phyloP scores from a whole-genome alignment of 2,329 filamentous ascomycete species.

The Macrophomina pseudophaseolina region DNA sequence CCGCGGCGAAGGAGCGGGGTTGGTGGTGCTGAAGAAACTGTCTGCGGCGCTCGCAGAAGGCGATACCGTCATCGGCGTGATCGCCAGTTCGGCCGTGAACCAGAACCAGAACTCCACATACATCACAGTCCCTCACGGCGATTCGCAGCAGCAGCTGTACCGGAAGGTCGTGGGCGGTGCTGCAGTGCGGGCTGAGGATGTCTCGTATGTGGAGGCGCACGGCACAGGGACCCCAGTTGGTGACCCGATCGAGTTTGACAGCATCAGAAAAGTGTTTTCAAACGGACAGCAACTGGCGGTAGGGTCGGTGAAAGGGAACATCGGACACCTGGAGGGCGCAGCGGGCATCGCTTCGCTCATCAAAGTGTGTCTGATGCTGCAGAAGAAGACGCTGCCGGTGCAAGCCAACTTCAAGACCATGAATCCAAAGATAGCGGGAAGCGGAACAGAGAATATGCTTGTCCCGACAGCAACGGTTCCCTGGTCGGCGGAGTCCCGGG shows the following conservation, averaged over 20 bases:
- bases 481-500: slow-evolving; percentile 28
- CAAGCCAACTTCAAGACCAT: slow-evolving; percentile 30
- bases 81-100: slow-evolving; percentile 30
- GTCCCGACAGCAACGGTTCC: slow-evolving; percentile 20
- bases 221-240: slow-evolving; percentile 66
- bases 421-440: slow-evolving; percentile 31
- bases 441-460: slow-evolving; percentile 27
- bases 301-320: slow-evolving; percentile 34
- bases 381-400: slow-evolving; percentile 29
- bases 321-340: slow-evolving; percentile 40
- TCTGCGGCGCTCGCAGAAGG: slow-evolving; percentile 56
- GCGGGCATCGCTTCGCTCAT: slow-evolving; percentile 34
- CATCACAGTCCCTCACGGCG: slow-evolving; percentile 28
- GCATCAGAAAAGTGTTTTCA: slow-evolving; percentile 4
- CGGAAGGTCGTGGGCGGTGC: not conserved
- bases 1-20: slow-evolving; percentile 55
- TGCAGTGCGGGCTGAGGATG: not conserved
- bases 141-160: slow-evolving; percentile 24
- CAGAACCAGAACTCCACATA: slow-evolving; percentile 12
- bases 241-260: slow-evolving; percentile 36
- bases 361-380: slow-evolving; percentile 37
- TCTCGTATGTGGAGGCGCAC: slow-evolving; percentile 39
- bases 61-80: slow-evolving; percentile 51
- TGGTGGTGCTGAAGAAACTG: slow-evolving; percentile 56
- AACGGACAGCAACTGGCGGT: not conserved